Base-by-base conservation (phyloP, 257 asterid species). In the Solanum tacnaense region DNA sequence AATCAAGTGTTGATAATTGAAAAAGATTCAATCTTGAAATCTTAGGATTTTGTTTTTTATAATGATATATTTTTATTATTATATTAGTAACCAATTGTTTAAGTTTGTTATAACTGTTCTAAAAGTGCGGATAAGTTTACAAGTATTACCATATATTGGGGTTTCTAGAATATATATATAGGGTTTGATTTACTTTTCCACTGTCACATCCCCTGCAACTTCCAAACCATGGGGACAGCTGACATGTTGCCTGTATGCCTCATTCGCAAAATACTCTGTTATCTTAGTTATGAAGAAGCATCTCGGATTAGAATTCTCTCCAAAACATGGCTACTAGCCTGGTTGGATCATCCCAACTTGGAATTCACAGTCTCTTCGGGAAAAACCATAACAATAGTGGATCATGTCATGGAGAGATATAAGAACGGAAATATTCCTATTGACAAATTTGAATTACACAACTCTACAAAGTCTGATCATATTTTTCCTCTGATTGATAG, bases 11-110 rank as follows among this genome's bases (percentile, higher is more conserved):
- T 58, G 65, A 56, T 58, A 58, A 58, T 58, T 58, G 21, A 3
- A 58, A 0, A 58, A 58, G 65, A 58, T 58, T 0, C 27, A 58
- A 58, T 58, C 13, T 58, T 58, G 68, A 58, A 58, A 58, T 58
- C 27, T 8, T 21, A 58, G 67, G 68, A 58, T 7, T 58, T 58
- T 58, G 2, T 58, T 58, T 21, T 8, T 0, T 56, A 58, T 58
- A 58, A 21, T 58, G 67, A 56, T 56, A 56, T 56, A 20, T 56
- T 20, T 56, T 6, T 62, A 62, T 74, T 95, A 93, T 84, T 89
- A 35, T 10, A 56, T 7, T 3, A 1, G 25, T 20, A 56, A 20
- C 65, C 65, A 20, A 56, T 56, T 56, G 25, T 20, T 56, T 56
- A 56, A 56, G 65, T 56, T 56, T 56, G 65, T 56, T 56, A 20